These are phyloP conservation scores for Leccinum variicolor DNA, from an alignment of 768 basidiomycete genomes.

Conservation along the genomic window DNA sequence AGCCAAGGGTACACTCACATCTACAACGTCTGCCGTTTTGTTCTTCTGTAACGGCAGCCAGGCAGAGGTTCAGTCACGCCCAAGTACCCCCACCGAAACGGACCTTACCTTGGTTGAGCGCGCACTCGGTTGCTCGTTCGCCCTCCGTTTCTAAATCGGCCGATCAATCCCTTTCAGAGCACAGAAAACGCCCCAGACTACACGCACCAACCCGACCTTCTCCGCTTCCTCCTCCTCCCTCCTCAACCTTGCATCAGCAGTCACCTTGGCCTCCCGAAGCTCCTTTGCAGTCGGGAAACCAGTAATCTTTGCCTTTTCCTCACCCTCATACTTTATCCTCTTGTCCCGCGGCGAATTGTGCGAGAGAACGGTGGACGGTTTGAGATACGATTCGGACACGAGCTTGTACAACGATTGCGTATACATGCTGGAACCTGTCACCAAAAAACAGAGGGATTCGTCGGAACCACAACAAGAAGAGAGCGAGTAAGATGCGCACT, in stretches of 20 bases:
- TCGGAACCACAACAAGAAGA: background rate
- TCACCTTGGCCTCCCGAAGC: slow-evolving; percentile 66
- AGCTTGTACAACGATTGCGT: slow-evolving; percentile 64
- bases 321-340: slow-evolving; percentile 73
- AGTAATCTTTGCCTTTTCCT: slow-evolving; percentile 68
- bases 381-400: slow-evolving; percentile 70
- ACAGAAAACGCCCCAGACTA: background rate
- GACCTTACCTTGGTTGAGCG: slow-evolving; percentile 53
- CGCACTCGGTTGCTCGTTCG: slow-evolving; percentile 41
- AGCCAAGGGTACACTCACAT: slow-evolving; percentile 47
- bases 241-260: slow-evolving; percentile 58
- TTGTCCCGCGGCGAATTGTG: slow-evolving; percentile 81
- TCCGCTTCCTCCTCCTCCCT: slow-evolving; percentile 74
- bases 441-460: background rate
- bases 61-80: slow-evolving; percentile 22
- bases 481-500: slow-evolving; percentile 37
- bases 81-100: slow-evolving; percentile 1
- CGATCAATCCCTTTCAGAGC: slow-evolving; percentile 15
- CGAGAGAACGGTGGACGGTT: slow-evolving; percentile 72
- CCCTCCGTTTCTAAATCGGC: slow-evolving; percentile 57
- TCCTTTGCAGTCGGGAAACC: slow-evolving; percentile 83
- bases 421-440: slow-evolving; percentile 41
- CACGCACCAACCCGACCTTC: slow-evolving; percentile 62
- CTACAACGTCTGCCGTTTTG: slow-evolving; percentile 52
- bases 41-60: slow-evolving; percentile 35